Base-by-base conservation (phyloP, 306 rosid species). In the Fragaria iinumae region DNA sequence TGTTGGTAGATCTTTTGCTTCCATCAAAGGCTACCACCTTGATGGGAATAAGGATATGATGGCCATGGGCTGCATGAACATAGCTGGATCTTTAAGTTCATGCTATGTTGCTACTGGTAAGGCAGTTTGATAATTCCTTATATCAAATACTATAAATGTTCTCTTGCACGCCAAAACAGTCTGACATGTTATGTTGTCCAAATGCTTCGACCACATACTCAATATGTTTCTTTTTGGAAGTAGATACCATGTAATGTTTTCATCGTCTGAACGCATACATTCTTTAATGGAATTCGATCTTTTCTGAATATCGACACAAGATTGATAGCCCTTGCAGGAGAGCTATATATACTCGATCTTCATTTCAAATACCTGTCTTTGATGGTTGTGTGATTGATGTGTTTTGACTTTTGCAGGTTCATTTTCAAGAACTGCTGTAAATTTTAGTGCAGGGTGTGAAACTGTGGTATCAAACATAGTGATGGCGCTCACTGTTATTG, bases 11-110 rank as follows among this genome's bases (percentile, higher is more conserved):
- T 91, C 97, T 16, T 94, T 94, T 64, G 95, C 98, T 70, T 75
- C 97, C 32, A 83, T 91, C 27, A 90, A 85, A 66, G 98, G 97
- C 52, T 92, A 94, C 77, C 91, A 87, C 76, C 90, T 94, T 77
- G 97, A 94, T 86, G 98, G 97, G 7, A 90, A 94, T 88, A 89
- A 84, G 72, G 98, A 94, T 80, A 94, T 94, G 98, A 17, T 94
- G 49, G 96, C 96, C 79, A 90, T 94, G 89, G 98, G 98, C 0
- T 88, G 86, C 62, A 89, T 88, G 89, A 94, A 92, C 91, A 82
- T 95, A 71, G 96, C 85, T 38, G 98, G 98, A 23, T 95, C 98
- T 70, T 72, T 95, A 36, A 77, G 91, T 78, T 95, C 98, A 18
- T 95, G 97, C 86, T 95, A 92, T 76, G 86, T 92, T 50, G 92